Base-by-base conservation (phyloP, 331 rosid species). In the Arachis monticola region DNA sequence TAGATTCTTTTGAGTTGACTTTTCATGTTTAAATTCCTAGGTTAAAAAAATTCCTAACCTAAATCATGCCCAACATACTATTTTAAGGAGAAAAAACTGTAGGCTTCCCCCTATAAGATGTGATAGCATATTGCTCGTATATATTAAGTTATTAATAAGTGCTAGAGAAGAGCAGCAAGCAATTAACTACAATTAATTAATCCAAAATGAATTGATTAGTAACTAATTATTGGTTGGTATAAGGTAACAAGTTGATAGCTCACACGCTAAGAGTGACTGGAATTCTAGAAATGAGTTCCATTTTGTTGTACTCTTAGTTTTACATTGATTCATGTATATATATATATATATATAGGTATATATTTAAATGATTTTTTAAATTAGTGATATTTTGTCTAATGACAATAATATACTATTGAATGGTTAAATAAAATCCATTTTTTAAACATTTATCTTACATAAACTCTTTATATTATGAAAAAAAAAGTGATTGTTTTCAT, bases 241-340 rank as follows among this genome's bases (percentile, higher is more conserved):
- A 60, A 60, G 40, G 40, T 10, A 35, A 62, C 8, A 1, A 63
- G 68, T 14, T n/a, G 68, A 63, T 40, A 63, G 68, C 50, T 63
- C 68, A 62, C 67, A 62, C 67, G 45, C 44, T 10, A 2, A 14
- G 67, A 62, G 48, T 58, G 63, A 9, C 13, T 1, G 52, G 7
- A 44, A 44, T 44, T 40, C 44, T 2, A 27, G 27, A n/a, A n/a
- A n/a, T 2, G 38, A 35, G 38, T 35, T 35, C 38, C 2, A 35
- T 35, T 4, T 35, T 35, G 38, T 2, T 35, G 38, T 35, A 35
- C 38, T 2, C 3, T 35, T 35, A 35, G n/a, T n/a, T n/a, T n/a
- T n/a, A n/a, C n/a, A n/a, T n/a, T n/a, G n/a, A n/a, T n/a, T n/a
- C n/a, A n/a, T n/a, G n/a, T n/a, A n/a, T n/a, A n/a, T n/a, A n/a